Base-by-base conservation (phyloP, 2,329 filamentous ascomycete species). In the Xylaria sp. region DNA sequence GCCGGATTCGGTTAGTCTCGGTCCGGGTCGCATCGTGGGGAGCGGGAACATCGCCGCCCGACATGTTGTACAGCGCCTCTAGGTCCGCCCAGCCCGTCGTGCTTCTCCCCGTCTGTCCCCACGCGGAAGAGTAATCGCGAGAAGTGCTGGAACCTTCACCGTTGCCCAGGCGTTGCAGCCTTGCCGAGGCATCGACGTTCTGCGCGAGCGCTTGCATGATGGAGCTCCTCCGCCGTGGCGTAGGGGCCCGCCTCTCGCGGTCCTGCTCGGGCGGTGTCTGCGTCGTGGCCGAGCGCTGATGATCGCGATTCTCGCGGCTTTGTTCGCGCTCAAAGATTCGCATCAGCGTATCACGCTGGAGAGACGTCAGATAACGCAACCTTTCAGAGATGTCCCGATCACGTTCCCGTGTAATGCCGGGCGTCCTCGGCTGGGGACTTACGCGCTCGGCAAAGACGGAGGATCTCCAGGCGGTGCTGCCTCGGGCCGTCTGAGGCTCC, bases 61-160 rank as follows among this genome's bases (percentile, higher is more conserved):
- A 75, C 62, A 81, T 76, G 70, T 79, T 80, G 72, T 84, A 83
- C 36, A 84, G 71, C 31, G 80, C 79, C 69, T 85, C 83, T 6
- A 83, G 76, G 59, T 84, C 82, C 7, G 80, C 77, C 81, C 82
- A 84, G 58, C 78, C 79, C 63, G 76, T 77, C 1, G 74, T 71
- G 69, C 76, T 68, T 72, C 76, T 71, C 18, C 75, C 64, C 65
- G 71, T n/a, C 67, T 74, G 60, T 9, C 59, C 63, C 76, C 75
- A 76, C 54, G 73, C 64, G 55, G 74, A 66, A 72, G 73, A 46
- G 67, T 74, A 70, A 69, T 78, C 71, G 71, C 75, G 72, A 62
- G 74, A 73, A 13, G 51, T 64, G 41, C 67, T 62, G 18, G 70
- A 25, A 48, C 59, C 71, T 12, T 74, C 73, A 10, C 73, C 68